Conservation (phyloP, 805 yeast species). For the Candida sithepensis region DNA sequence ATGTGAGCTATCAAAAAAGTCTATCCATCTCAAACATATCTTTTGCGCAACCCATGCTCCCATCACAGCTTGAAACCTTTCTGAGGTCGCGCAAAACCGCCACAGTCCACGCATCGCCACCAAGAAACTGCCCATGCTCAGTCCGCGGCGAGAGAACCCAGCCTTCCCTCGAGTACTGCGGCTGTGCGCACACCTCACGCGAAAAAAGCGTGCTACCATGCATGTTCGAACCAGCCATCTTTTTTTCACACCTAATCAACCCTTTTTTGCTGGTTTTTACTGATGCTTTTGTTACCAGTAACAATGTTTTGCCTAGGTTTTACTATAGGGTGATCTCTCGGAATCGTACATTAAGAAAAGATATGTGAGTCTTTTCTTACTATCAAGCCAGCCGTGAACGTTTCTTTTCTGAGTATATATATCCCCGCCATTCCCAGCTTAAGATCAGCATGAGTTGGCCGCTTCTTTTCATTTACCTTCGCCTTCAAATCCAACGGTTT, state of each 20-base stretch:
- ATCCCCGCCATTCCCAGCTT: neutral
- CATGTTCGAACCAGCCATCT: neutral
- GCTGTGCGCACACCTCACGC: no score
- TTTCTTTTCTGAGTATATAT: conserved; percentile 1
- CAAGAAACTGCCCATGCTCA: neutral
- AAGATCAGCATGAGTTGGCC: neutral
- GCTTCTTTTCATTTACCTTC: no score
- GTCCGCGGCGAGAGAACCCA: neutral
- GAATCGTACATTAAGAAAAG: neutral
- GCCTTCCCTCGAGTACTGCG: neutral
- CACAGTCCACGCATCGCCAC: no score
- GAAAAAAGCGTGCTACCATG: neutral
- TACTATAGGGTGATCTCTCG: neutral
- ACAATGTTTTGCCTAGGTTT: conserved; percentile 3
- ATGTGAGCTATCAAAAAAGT: no score
- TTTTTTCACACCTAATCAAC: neutral
- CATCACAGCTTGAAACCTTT: no score
- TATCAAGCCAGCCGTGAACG: neutral
- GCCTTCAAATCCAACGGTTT: neutral
- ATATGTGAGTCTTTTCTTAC: neutral
- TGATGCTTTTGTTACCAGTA: neutral
- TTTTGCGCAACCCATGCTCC: no score
- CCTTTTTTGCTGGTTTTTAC: neutral
- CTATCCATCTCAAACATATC: no score
- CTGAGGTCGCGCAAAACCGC: neutral